Percentiles rank a stretch among this genome's conserved stretches.
These are phyloP conservation scores for Aspergillus carlsbadensis DNA, from an alignment of 495 filamentous ascomycete species.

Conservation along the genomic window DNA sequence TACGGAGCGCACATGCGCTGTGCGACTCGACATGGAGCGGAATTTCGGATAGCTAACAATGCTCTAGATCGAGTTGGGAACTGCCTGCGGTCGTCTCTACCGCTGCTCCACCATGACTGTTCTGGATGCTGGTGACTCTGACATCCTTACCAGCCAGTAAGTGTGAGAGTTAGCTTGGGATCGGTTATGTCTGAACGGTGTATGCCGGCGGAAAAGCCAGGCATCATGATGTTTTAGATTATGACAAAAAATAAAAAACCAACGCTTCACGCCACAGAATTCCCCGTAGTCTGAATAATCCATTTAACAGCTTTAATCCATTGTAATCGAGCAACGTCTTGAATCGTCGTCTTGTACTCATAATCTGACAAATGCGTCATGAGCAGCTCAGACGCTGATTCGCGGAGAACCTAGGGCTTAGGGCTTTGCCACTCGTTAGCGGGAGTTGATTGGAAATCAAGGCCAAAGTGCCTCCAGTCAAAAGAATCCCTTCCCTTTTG, in stretches of 20 bases:
- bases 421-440: conserved; percentile 47
- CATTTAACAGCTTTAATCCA: background rate
- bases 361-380: conserved; percentile 24
- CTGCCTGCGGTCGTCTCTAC: conserved; percentile 84
- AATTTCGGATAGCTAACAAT: conserved; percentile 14
- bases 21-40: background rate
- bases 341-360: background rate
- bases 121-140: conserved; percentile 95
- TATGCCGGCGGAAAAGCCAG: conserved; percentile 9
- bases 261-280: background rate
- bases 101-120: conserved; percentile 90
- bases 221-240: conserved; percentile 23
- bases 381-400: conserved; percentile 23
- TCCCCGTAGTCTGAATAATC: background rate
- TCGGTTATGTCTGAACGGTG: conserved; percentile 26
- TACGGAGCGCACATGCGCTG: background rate
- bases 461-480: conserved; percentile 34
- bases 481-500: conserved; percentile 35
- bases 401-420: conserved; percentile 43
- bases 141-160: conserved; percentile 73
- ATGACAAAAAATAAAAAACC: conserved; percentile 21
- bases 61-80: conserved; percentile 90
- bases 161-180: conserved; percentile 12
- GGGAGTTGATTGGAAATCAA: conserved; percentile 52
- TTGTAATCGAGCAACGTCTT: background rate